Evolutionary conservation across 345 rosid species (phyloP), one percentile per base, ranked within the genome.

Genomic region (Brassica cretica): DNA sequence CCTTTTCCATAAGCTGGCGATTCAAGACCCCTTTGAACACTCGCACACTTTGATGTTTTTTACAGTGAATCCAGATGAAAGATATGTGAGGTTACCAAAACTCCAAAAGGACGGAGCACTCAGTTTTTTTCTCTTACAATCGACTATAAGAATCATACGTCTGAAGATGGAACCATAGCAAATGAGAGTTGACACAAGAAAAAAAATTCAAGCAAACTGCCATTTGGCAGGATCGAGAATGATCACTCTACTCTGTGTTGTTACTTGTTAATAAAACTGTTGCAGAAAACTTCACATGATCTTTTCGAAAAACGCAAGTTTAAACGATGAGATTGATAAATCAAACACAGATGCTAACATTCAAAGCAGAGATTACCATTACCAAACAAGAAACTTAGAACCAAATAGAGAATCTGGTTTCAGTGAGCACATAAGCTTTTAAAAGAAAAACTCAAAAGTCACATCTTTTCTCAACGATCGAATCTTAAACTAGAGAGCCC

Each of bases 11-110:
- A 92, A 1, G 93, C 93, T 5, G 90, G 91, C 1, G 97, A 89
- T 66, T 94, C 86, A 0, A 92, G 83, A 14, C 97, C 95, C 68
- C 86, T 87, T 73, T 91, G 97, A 30, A 94, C 95, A 37, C 88
- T 86, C 82, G 1, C 55, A 49, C 55, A 12, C 55, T 3, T 11
- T 44, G 51, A 44, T 12, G 1, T 49, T 4, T 14, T 49, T 14
- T 49, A 14, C 55, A 49, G 1, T 14, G 18, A 14, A 49, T 49
- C 16, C 2, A 19, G 2, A 58, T 56, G 27, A 56, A 56, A 56
- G 61, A 56, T 56, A 1, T 56, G 62, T 3, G 5, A 56, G 29
- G 29, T 21, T 19, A 19, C 46, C 46, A 39, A 39, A 39, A 35
- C 0, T 35, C 41, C 41, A 7, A 19, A 19, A 19, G 21, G 21